Base-by-base conservation (phyloP, 208 protist genomes). In the Vickermania spadyakhi region DNA sequence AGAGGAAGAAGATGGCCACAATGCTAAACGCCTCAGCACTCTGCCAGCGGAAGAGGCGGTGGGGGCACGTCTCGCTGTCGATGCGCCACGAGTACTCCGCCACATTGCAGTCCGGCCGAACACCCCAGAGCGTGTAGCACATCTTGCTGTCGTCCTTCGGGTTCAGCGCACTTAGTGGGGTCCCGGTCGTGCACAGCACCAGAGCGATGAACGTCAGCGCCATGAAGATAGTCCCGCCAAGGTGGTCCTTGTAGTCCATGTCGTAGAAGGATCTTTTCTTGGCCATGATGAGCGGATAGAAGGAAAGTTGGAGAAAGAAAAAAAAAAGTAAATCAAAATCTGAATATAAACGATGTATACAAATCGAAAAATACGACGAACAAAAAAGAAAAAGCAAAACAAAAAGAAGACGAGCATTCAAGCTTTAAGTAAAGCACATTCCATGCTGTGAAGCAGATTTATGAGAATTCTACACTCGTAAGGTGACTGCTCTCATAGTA, bases 121-220 rank as follows among this genome's bases (percentile, higher is more conserved):
- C 27, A 51, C 79, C 79, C 84, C 79, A 86, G 27, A 85, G 70
- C 3, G 84, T 85, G 63, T 72, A 75, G 73, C 77, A 86, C 2
- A 3, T 31, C 5, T 36, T 30, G 1, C 31, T 3, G 14, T 60
- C 54, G 50, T 56, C 54, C 23, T 50, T 0, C n/a, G 30, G 54
- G 31, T 1, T 31, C 13, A 91, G 66, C 64, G 75, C 52, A 18
- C 61, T 70, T 21, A 84, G 64, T 14, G 79, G 83, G 21, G 70
- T 74, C 36, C 77, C 84, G 58, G 58, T 56, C n/a, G 68, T 59
- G 11, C 64, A n/a, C 23, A 91, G 73, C 28, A 72, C 53, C 18
- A 77, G 18, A 27, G 70, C 59, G 0, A 84, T 7, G 52, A 86
- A 81, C 61, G 66, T 77, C 22, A 61, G 64, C 21, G 82, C 31